Evolutionary conservation across 1,139 yeast species (phyloP).

Genomic region (Sugiyamaella grinbergsii): DNA sequence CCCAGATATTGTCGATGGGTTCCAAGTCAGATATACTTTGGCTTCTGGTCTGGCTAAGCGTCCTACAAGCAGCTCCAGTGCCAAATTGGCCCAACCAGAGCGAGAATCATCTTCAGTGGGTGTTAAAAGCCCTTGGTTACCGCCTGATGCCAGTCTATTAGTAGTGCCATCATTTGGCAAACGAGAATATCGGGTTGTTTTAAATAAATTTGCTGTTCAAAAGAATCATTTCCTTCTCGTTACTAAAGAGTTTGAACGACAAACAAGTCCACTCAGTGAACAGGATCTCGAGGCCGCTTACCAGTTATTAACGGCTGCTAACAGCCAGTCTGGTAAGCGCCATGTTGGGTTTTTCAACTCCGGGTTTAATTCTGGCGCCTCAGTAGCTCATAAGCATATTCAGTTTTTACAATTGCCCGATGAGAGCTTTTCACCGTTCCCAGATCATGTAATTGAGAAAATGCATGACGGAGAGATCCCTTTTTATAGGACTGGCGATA

Average conservation of each 20-base stretch:
- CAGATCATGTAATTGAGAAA: conserved; percentile 52
- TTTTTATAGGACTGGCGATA: conserved; percentile 47
- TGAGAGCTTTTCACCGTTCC: conserved; percentile 56
- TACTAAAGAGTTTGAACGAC: conserved; percentile 72
- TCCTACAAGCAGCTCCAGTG: conserved; percentile 48
- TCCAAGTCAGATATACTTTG: conserved; percentile 46
- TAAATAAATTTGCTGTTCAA: conserved; percentile 84
- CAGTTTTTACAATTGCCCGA: conserved; percentile 78
- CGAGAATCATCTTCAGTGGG: conserved; percentile 16
- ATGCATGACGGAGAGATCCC: conserved; percentile 28
- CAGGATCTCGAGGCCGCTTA: conserved; percentile 63
- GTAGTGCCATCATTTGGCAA: conserved; percentile 59
- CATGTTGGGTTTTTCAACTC: conserved; percentile 85
- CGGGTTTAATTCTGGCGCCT: conserved; percentile 87
- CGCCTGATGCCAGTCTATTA: conserved; percentile 76
- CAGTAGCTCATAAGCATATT: conserved; percentile 89
- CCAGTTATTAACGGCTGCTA: conserved; percentile 50
- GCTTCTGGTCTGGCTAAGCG: conserved; percentile 59
- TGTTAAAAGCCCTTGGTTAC: conserved; percentile 67
- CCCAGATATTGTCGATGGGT: conserved; percentile 36
- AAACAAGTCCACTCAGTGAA: conserved; percentile 69
- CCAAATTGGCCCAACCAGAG: conserved; percentile 33
- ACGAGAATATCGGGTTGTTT: conserved; percentile 56
- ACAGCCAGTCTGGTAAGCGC: conserved; percentile 44
- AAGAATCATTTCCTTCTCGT: conserved; percentile 77